phyloP scores from a whole-genome alignment of 2,329 filamentous ascomycete genomes.

The Ophiostoma ulmi region DNA sequence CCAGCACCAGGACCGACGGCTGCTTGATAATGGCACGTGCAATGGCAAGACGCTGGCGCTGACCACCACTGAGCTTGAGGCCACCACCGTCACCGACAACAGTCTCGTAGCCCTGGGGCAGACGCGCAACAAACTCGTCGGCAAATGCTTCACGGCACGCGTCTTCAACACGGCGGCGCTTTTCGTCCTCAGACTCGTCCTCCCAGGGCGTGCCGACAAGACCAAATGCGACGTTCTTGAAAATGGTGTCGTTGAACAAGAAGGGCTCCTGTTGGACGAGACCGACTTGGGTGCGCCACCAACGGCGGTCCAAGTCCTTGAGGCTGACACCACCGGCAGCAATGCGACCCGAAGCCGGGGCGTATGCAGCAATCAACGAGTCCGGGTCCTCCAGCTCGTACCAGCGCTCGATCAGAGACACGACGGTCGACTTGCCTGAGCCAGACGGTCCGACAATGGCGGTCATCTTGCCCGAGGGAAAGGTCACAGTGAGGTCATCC shows the following conservation, averaged over 20 bases:
- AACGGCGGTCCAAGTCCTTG: slow-evolving; percentile 57
- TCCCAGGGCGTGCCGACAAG: slow-evolving; percentile 42
- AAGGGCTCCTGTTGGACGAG: slow-evolving; percentile 40
- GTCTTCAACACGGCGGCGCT: slow-evolving; percentile 54
- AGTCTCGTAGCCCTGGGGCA: slow-evolving; percentile 66
- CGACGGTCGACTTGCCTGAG: slow-evolving; percentile 76
- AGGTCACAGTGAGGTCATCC: slow-evolving; percentile 46
- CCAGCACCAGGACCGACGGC: slow-evolving; percentile 32
- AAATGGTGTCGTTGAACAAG: slow-evolving; percentile 45
- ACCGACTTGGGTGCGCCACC: slow-evolving; percentile 47
- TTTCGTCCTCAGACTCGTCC: slow-evolving; percentile 34
- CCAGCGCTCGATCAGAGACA: slow-evolving; percentile 65
- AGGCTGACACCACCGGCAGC: slow-evolving; percentile 30
- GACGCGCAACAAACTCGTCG: slow-evolving; percentile 60
- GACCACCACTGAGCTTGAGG: slow-evolving; percentile 67
- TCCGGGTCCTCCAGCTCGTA: slow-evolving; percentile 49
- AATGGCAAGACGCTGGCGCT: slow-evolving; percentile 73
- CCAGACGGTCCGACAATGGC: slow-evolving; percentile 77
- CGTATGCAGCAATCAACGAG: neutral
- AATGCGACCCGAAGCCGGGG: neutral
- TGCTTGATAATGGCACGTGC: slow-evolving; percentile 32
- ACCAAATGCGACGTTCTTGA: slow-evolving; percentile 51
- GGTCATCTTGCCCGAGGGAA: slow-evolving; percentile 65
- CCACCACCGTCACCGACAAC: slow-evolving; percentile 75
- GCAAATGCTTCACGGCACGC: slow-evolving; percentile 65